Conservation (phyloP, 139 green algal genomes). For the Haematococcus lacustris region DNA sequence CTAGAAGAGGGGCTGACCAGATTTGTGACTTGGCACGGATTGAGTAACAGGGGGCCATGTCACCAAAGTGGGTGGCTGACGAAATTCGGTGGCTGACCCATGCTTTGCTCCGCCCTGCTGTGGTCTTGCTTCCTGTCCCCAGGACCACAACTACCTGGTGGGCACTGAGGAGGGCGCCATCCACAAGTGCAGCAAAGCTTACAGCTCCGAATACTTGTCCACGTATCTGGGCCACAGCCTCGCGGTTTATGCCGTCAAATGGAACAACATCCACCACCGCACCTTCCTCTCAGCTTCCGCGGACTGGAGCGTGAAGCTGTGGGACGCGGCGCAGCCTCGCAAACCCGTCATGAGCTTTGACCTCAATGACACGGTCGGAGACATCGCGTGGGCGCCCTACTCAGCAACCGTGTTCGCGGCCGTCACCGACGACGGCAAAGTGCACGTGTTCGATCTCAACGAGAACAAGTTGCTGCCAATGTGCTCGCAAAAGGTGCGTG, state of each 20-base stretch:
- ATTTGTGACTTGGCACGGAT: too few species aligned
- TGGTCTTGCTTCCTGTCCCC: too few species aligned
- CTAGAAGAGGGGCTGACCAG: too few species aligned
- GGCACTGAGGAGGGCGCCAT: slow-evolving; percentile 81
- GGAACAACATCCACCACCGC: slow-evolving; percentile 69
- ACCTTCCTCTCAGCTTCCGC: slow-evolving; percentile 83
- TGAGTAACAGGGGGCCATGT: too few species aligned
- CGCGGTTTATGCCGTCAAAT: slow-evolving; percentile 75
- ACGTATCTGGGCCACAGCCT: slow-evolving; percentile 48
- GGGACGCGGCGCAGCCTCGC: slow-evolving; percentile 29
- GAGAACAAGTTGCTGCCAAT: slow-evolving; percentile 72
- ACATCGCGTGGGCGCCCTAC: slow-evolving; percentile 86
- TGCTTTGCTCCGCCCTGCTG: too few species aligned
- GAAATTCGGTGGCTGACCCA: too few species aligned
- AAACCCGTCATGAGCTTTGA: slow-evolving; percentile 23
- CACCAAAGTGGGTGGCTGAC: too few species aligned
- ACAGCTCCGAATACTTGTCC: slow-evolving; percentile 74
- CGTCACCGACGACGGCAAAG: slow-evolving; percentile 68
- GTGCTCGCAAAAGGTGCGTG: slow-evolving; percentile 78
- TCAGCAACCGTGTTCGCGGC: slow-evolving; percentile 81
- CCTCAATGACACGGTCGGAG: slow-evolving; percentile 46
- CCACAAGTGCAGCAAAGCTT: slow-evolving; percentile 83
- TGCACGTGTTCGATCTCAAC: slow-evolving; percentile 80
- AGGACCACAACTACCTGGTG: slow-evolving; percentile 74
- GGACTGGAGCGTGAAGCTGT: slow-evolving; percentile 84